phyloP scores from a whole-genome alignment of 257 asterid species.

The Verbascum thapsus region DNA sequence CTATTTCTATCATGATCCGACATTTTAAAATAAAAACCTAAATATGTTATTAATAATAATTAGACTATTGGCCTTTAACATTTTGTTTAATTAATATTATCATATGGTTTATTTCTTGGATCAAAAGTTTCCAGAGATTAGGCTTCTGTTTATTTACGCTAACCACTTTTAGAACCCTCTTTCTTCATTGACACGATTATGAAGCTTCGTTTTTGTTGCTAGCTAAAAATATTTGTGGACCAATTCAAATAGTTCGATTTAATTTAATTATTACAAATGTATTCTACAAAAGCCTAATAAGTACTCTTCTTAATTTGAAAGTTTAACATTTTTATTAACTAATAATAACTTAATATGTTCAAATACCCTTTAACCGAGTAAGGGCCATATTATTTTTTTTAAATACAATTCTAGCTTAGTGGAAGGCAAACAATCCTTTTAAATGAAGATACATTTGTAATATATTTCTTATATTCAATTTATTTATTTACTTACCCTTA shows the following conservation, averaged over 20 bases:
- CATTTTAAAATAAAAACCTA: too few species aligned
- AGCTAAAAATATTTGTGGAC: neutral
- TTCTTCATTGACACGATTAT: slow-evolving; percentile 24
- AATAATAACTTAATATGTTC: too few species aligned
- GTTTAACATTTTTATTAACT: neutral
- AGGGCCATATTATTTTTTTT: too few species aligned
- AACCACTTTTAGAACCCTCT: slow-evolving; percentile 3
- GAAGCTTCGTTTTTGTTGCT: slow-evolving; percentile 13
- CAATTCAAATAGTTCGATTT: neutral
- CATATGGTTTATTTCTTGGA: slow-evolving; percentile 10
- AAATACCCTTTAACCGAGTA: too few species aligned
- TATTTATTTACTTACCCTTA: too few species aligned
- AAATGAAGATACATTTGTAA: too few species aligned
- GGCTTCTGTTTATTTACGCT: slow-evolving; percentile 21
- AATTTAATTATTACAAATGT: neutral
- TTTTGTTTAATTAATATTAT: neutral
- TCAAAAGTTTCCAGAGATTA: neutral
- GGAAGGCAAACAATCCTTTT: too few species aligned
- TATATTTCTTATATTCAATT: too few species aligned
- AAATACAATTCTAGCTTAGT: too few species aligned
- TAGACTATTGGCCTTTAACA: neutral
- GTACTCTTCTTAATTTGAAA: neutral
- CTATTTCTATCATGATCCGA: neutral
- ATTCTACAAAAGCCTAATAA: neutral
- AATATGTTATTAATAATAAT: too few species aligned